phyloP scores from a whole-genome alignment of 805 yeast genomes.

The Ogataea ganodermae region DNA sequence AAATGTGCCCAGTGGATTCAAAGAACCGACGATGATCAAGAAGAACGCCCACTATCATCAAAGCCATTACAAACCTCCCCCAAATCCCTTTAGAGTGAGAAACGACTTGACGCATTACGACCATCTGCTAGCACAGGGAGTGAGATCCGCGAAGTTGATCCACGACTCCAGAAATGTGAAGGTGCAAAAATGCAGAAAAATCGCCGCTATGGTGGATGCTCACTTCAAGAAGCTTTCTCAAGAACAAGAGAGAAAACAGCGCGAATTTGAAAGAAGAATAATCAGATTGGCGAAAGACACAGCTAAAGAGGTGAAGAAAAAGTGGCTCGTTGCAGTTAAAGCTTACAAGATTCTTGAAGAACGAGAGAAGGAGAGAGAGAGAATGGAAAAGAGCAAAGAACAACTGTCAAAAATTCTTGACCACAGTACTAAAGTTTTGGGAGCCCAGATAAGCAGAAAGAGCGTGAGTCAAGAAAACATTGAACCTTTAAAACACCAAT shows the following conservation, averaged over 20 bases:
- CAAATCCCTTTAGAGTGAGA: slow-evolving; percentile 42
- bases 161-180: slow-evolving; percentile 65
- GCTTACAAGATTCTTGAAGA: slow-evolving; percentile 73
- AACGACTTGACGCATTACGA: slow-evolving; percentile 61
- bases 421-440: slow-evolving; percentile 86
- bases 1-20: slow-evolving; percentile 44
- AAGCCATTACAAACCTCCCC: slow-evolving; percentile 36
- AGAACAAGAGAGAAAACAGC: slow-evolving; percentile 78
- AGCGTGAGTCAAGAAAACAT: slow-evolving; percentile 33
- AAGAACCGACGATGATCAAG: slow-evolving; percentile 41
- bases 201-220: slow-evolving; percentile 79
- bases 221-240: slow-evolving; percentile 86
- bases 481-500: slow-evolving; percentile 10
- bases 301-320: slow-evolving; percentile 79
- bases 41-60: slow-evolving; percentile 33
- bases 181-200: slow-evolving; percentile 65
- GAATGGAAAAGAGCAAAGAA: slow-evolving; percentile 79
- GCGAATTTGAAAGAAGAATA: slow-evolving; percentile 72
- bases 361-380: slow-evolving; percentile 75
- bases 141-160: slow-evolving; percentile 67
- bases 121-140: slow-evolving; percentile 74
- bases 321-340: slow-evolving; percentile 89
- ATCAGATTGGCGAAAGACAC: slow-evolving; percentile 76
- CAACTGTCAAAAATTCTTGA: slow-evolving; percentile 86
- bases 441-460: slow-evolving; percentile 67